phyloP scores from a whole-genome alignment of 169 alveolate species.

The Nephromyces sp. region DNA sequence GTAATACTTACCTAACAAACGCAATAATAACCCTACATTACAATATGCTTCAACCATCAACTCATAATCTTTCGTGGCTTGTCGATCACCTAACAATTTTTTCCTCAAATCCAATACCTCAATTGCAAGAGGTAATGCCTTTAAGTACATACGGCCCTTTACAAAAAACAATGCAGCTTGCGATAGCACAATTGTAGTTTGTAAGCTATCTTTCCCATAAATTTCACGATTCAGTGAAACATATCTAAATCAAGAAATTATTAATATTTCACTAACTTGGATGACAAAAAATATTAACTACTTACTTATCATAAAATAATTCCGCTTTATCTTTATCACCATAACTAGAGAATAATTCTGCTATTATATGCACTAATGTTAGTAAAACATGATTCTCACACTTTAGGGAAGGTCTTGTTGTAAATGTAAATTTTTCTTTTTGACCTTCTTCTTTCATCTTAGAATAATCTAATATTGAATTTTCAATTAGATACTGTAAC shows the following conservation, averaged over 20 bases:
- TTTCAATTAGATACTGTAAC: not conserved
- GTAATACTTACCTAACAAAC: not conserved
- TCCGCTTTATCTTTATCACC: not conserved
- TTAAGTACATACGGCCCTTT: not conserved
- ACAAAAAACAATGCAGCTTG: not conserved
- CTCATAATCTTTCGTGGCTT: not conserved
- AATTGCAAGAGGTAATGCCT: not conserved
- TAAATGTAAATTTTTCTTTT: not conserved
- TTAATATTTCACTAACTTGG: not conserved
- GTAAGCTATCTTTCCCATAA: not conserved
- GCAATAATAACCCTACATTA: not conserved
- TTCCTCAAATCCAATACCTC: not conserved
- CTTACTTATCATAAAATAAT: not conserved
- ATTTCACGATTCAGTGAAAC: not conserved
- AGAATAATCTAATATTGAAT: not conserved
- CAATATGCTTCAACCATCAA: not conserved
- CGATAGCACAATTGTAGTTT: not conserved
- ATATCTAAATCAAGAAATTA: not conserved
- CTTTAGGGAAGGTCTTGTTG: not conserved
- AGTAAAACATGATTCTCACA: not conserved
- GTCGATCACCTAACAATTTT: not conserved
- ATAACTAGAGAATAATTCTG: not conserved
- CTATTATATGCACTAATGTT: not conserved
- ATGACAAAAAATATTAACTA: too few species aligned
- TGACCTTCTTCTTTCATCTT: not conserved